Evolutionary conservation across 2,329 filamentous ascomycete species (phyloP), one percentile per base, ranked within the genome.

Genomic region (Botrytis sinoallii): DNA sequence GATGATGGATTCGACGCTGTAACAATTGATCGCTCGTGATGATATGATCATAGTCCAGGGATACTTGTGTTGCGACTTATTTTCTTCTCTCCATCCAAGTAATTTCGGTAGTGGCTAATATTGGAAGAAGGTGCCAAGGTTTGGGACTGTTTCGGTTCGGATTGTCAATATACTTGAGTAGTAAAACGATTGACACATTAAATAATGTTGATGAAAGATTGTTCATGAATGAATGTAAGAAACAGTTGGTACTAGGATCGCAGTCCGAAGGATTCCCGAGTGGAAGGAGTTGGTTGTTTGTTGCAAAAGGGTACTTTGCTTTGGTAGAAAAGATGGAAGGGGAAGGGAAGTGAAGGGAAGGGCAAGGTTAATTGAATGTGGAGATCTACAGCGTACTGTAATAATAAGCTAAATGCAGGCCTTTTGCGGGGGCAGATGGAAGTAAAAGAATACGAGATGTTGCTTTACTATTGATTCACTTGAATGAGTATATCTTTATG

Each of bases 41-140:
- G 6, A 22, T 55, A 20, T 40, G 32, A 52, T 55, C 46, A 35
- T 22, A 48, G 29, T 71, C 46, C 60, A 65, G 70, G 69, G 60
- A 71, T 57, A 57, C 25, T n/a, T 29, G 46, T 22, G 38, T 48
- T 55, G 18, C 16, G 25, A 35, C 46, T 38, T 48, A 48, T 66
- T 52, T n/a, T 55, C 44, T 35, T 68, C 6, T 55, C 52, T n/a
- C 42, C 48, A 46, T 55, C 7, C 42, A 52, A 63, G 42, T 64
- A 71, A 71, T 71, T 64, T 71, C 69, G 57, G 57, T 29, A 40
- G 69, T 44, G 38, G n/a, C 9, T 46, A 22, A 57, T n/a, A 29
- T 46, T 64, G 25, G 42, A 25, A 63, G 40, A 16, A 71, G 29
- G 16, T 71, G 40, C 40, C 68, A 70, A 46, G 46, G 46, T 40